A percentile compares a stretch with the other conserved stretches of the same genome.
Evolutionary conservation across 2,329 filamentous ascomycete species (phyloP).

Genomic region (Fonsecaea monophora): DNA sequence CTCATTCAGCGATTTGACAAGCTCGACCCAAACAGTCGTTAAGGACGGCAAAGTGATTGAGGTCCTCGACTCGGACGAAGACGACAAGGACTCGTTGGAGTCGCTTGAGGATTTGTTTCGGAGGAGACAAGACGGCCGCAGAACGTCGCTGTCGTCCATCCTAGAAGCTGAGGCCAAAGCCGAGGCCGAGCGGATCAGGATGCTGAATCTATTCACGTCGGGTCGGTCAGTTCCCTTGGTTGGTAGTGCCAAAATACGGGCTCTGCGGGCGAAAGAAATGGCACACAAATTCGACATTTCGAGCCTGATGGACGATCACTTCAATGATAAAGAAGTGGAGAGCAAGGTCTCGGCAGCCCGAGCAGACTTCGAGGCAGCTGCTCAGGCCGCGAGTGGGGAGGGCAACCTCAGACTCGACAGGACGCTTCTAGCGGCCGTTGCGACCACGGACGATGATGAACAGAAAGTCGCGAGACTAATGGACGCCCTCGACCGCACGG

Average conservation of each 20-base stretch:
- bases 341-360: conserved; percentile 55
- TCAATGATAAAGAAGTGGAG: conserved; percentile 65
- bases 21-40: conserved; percentile 59
- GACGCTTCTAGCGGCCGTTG: conserved; percentile 51
- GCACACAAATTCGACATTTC: conserved; percentile 33
- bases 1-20: conserved; percentile 37
- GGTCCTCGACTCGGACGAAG: conserved; percentile 74
- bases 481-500: conserved; percentile 66
- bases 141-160: conserved; percentile 30
- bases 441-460: conserved; percentile 51
- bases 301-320: conserved; percentile 64
- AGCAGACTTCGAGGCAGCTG: conserved; percentile 42
- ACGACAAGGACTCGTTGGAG: conserved; percentile 66
- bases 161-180: conserved; percentile 30
- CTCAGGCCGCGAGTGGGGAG: conserved; percentile 19
- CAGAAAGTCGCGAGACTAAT: conserved; percentile 58
- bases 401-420: conserved; percentile 44
- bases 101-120: conserved; percentile 63
- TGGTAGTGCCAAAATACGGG: conserved; percentile 36
- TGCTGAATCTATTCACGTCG: conserved; percentile 34
- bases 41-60: conserved; percentile 59
- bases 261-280: conserved; percentile 36
- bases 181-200: conserved; percentile 34
- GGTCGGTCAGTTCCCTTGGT: conserved; percentile 32
- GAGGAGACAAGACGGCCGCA: conserved; percentile 36